Evolutionary conservation across 495 filamentous ascomycete species (phyloP).

Genomic region (Podospora anserina): DNA sequence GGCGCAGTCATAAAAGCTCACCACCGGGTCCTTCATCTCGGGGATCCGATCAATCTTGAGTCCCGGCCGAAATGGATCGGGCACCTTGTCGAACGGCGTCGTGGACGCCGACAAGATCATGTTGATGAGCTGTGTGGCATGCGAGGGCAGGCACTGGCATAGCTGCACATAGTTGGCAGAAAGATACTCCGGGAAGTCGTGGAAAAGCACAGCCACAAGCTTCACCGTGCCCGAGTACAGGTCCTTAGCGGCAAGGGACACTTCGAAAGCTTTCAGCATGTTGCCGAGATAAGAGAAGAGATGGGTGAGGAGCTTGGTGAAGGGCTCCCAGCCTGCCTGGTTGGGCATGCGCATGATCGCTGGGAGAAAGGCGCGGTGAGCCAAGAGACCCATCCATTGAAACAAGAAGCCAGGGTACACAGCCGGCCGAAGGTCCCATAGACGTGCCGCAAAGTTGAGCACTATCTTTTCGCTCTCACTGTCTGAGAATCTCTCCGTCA

Average conservation of each 20-base stretch:
- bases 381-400: constrained; percentile 76
- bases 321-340: constrained; percentile 69
- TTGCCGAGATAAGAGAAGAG: constrained; percentile 73
- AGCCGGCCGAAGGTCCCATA: constrained; percentile 70
- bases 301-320: constrained; percentile 70
- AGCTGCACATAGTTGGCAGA: constrained; percentile 81
- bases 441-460: constrained; percentile 67
- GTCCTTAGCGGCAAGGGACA: constrained; percentile 69
- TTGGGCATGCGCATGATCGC: constrained; percentile 67
- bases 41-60: constrained; percentile 79
- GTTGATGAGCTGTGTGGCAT: constrained; percentile 86
- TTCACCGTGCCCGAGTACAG: constrained; percentile 82
- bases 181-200: constrained; percentile 92
- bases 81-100: constrained; percentile 67
- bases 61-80: constrained; percentile 75
- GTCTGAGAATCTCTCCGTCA: constrained; percentile 38
- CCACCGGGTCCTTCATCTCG: constrained; percentile 66
- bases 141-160: constrained; percentile 77
- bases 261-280: constrained; percentile 68
- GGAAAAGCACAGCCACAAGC: constrained; percentile 78
- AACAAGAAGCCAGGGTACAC: constrained; percentile 79
- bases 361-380: constrained; percentile 85
- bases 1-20: constrained; percentile 57
- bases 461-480: constrained; percentile 66
- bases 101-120: constrained; percentile 83